These are phyloP conservation scores for Spathaspora jeffriesii DNA, from an alignment of 1,139 yeast species.

Conservation along the genomic window DNA sequence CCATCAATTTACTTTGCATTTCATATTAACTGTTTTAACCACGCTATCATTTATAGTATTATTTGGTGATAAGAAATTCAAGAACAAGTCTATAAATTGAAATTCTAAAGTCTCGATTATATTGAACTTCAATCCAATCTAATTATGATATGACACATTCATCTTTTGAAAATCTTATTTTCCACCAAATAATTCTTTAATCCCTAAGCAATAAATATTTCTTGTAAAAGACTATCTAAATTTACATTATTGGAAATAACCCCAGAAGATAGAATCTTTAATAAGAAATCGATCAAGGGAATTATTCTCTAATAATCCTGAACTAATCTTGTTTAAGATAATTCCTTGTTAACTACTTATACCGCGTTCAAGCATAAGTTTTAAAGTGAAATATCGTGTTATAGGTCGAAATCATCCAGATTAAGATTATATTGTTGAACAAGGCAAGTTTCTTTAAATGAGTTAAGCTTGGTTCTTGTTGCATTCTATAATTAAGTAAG, in stretches of 20 bases:
- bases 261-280: constrained; percentile 78
- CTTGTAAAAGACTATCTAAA: constrained; percentile 59
- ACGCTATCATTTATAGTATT: constrained; percentile 63
- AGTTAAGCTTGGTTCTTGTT: too few species aligned
- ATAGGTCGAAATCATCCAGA: too few species aligned
- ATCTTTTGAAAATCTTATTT: constrained; percentile 66
- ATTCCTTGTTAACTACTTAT: too few species aligned
- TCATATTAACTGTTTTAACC: constrained; percentile 69
- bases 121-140: constrained; percentile 80
- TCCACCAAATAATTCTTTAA: constrained; percentile 44
- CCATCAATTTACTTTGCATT: background rate
- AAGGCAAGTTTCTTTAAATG: too few species aligned
- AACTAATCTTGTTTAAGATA: constrained; percentile 63
- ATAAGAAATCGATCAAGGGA: constrained; percentile 54
- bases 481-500: too few species aligned
- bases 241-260: constrained; percentile 65
- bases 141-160: constrained; percentile 72
- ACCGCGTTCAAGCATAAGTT: too few species aligned
- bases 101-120: constrained; percentile 59
- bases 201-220: constrained; percentile 70
- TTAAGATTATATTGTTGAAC: too few species aligned
- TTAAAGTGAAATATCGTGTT: too few species aligned
- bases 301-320: constrained; percentile 37
- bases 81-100: constrained; percentile 60
- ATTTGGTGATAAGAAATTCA: constrained; percentile 41